A percentile compares a stretch with the other conserved stretches of the same genome.
Evolutionary conservation across 2,329 filamentous ascomycete species (phyloP).

Genomic region (Aspergillus sp.): DNA sequence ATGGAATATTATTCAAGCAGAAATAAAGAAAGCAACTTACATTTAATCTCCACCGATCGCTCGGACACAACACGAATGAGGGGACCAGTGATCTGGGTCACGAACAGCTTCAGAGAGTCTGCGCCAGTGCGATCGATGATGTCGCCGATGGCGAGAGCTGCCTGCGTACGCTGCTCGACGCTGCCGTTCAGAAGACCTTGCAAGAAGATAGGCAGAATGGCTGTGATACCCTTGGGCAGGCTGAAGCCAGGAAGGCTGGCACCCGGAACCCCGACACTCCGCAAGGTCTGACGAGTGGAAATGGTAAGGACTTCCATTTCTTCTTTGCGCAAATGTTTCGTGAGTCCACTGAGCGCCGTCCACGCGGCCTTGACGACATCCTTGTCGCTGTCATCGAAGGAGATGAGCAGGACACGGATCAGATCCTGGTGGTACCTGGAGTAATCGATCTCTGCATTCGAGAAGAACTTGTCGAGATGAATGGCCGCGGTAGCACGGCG

Average conservation of each 20-base stretch:
- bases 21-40: conserved; percentile 28
- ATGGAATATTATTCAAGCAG: not conserved
- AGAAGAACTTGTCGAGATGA: conserved; percentile 86
- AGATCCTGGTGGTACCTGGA: conserved; percentile 96
- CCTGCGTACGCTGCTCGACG: conserved; percentile 84
- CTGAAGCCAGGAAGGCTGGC: conserved; percentile 82
- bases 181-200: conserved; percentile 98
- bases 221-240: conserved; percentile 94
- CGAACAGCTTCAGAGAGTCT: conserved; percentile 86
- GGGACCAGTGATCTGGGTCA: conserved; percentile 95
- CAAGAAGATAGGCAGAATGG: conserved; percentile 92
- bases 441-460: conserved; percentile 78
- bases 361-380: conserved; percentile 88
- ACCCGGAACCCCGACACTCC: conserved; percentile 85
- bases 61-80: conserved; percentile 97
- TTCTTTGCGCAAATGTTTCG: conserved; percentile 87
- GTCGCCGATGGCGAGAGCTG: conserved; percentile 91
- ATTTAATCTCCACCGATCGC: conserved; percentile 90
- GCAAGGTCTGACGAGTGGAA: conserved; percentile 81
- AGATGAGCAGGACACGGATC: conserved; percentile 83
- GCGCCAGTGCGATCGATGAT: conserved; percentile 90
- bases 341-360: conserved; percentile 83
- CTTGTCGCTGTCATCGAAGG: conserved; percentile 82
- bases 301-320: conserved; percentile 93
- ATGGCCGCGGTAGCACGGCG: conserved; percentile 75